Evolutionary conservation across 1,139 yeast genomes (phyloP).

Genomic region (Protomyces arabidopsidicola): DNA sequence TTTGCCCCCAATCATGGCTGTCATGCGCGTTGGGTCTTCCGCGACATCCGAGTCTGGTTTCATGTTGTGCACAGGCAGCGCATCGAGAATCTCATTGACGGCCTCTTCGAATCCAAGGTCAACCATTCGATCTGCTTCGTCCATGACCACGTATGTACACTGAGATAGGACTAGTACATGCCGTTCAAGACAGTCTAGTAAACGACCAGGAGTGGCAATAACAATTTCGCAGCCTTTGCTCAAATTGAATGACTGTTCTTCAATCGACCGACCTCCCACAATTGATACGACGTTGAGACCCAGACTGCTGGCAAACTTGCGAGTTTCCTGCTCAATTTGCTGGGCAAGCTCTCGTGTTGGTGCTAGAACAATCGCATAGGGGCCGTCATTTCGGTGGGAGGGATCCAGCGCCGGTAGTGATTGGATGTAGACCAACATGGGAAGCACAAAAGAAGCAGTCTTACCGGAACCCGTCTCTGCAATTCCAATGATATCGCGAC

Average conservation of each 20-base stretch:
- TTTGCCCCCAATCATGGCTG: constrained; percentile 33
- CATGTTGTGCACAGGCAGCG: constrained; percentile 44
- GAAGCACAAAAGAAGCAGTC: constrained; percentile 76
- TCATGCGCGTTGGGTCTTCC: constrained; percentile 30
- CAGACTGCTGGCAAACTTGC: constrained; percentile 47
- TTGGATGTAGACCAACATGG: constrained; percentile 58
- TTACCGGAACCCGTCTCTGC: constrained; percentile 98
- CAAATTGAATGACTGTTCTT: constrained; percentile 60
- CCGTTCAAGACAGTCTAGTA: constrained; percentile 72
- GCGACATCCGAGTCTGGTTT: constrained; percentile 38
- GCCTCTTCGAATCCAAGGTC: constrained; percentile 91
- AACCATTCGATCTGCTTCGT: constrained; percentile 93
- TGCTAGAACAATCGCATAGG: constrained; percentile 64
- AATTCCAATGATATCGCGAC: constrained; percentile 73
- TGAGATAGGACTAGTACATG: constrained; percentile 56
- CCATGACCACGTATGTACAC: constrained; percentile 69
- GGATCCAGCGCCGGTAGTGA: constrained; percentile 46
- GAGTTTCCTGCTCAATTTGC: constrained; percentile 68
- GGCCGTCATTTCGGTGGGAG: constrained; percentile 51
- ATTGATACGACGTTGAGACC: constrained; percentile 58
- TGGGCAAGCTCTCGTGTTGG: constrained; percentile 93
- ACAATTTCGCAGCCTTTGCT: constrained; percentile 70
- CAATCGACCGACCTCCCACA: constrained; percentile 87
- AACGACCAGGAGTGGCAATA: constrained; percentile 91
- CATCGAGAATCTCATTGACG: constrained; percentile 54